These are phyloP conservation scores for Cordia subcordata DNA, from an alignment of 257 asterid species.

Conservation along the genomic window DNA sequence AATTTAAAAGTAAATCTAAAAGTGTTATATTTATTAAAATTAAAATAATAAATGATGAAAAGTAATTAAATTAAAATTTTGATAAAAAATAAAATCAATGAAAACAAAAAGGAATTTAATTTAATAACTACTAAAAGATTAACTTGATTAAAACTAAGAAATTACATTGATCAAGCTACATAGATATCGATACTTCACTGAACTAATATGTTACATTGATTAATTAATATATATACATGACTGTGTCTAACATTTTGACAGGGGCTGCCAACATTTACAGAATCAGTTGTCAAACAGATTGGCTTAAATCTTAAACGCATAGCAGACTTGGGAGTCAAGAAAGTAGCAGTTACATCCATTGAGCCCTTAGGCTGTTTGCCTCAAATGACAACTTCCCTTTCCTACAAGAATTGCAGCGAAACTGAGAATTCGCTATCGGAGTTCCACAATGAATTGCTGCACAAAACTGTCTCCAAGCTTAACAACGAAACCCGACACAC, in stretches of 20 bases:
- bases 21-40: no score
- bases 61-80: no score
- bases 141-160: no score
- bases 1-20: no score
- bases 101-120: slow-evolving; percentile 20
- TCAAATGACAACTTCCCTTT: slow-evolving; percentile 15
- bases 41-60: no score
- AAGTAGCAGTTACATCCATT: slow-evolving; percentile 42
- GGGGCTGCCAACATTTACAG: slow-evolving; percentile 32
- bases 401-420: slow-evolving; percentile 33
- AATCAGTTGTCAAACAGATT: slow-evolving; percentile 40
- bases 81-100: no score
- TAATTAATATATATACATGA: slow-evolving; percentile 7
- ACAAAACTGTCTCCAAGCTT: slow-evolving; percentile 31
- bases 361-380: slow-evolving; percentile 65
- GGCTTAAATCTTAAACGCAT: slow-evolving; percentile 38
- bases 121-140: slow-evolving; percentile 8
- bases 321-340: slow-evolving; percentile 42
- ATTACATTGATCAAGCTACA: no score
- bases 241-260: slow-evolving; percentile 8
- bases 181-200: no score
- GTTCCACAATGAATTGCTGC: slow-evolving; percentile 43
- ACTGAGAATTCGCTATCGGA: slow-evolving; percentile 30
- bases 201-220: no score
- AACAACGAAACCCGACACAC: slow-evolving; percentile 36